Evolutionary conservation across 306 rosid species (phyloP), one percentile per base, ranked within the genome.

Genomic region (Senna siamea): DNA sequence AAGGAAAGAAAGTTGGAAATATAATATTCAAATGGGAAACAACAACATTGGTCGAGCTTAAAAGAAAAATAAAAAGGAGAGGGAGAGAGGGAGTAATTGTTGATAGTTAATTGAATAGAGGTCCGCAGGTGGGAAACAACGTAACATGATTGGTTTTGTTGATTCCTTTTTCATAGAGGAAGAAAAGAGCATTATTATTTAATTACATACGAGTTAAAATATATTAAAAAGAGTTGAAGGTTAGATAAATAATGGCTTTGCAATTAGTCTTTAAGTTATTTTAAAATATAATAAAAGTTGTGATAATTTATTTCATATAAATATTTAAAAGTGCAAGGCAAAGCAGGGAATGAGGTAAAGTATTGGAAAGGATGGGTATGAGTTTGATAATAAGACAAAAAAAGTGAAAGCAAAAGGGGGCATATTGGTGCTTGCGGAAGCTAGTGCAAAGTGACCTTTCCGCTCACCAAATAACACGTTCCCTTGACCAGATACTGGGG

Each of bases 401-500:
- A 7, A 10, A 58, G 44, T 15, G 63, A 69, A 53, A 40, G 61
- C 0, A 6, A 4, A 55, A 30, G 56, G 60, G 60, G 78, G 17
- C 41, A 55, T 35, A 37, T 23, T 18, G 8, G 48, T 17, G 79
- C 19, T 43, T 70, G 82, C 57, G 79, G 77, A 67, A 19, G 20
- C 69, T 61, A 41, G 64, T 47, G 57, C 37, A 46, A 54, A 47
- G 67, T 78, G 86, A 69, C 86, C 81, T 52, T 83, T 83, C 81
- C 63, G 43, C 2, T 17, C 50, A 19, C 80, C 76, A 83, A 83
- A 52, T 70, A 75, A 15, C 83, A 32, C 10, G 18, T 61, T 56
- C 53, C 11, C 68, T 61, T 70, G 72, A 51, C 83, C 73, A 52
- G 37, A 11, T 22, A 26, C 61, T 48, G 3, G 1, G 1, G 3